phyloP scores from a whole-genome alignment of 106 monocot genomes.

The Posidonia australis region DNA sequence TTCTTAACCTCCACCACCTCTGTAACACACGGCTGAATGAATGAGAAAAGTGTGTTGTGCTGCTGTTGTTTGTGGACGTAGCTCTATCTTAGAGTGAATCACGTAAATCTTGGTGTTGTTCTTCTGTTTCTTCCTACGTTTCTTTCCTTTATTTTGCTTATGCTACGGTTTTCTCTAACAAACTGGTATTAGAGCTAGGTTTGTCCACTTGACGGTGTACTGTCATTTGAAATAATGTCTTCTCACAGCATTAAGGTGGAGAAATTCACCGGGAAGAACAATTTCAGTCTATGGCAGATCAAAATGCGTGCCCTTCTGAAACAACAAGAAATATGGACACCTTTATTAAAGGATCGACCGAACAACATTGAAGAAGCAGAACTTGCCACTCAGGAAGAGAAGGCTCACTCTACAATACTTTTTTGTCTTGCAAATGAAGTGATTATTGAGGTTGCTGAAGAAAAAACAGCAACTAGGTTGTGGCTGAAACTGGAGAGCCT shows the following conservation, averaged over 20 bases:
- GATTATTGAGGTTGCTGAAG: not conserved
- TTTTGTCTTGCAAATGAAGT: not conserved
- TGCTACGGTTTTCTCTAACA: not conserved
- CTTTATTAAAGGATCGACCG: no score
- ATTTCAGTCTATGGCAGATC: not conserved
- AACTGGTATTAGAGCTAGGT: no score
- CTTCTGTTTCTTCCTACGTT: not conserved
- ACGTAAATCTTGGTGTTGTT: no score
- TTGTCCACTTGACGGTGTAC: no score
- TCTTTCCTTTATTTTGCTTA: not conserved
- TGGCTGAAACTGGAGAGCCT: slow-evolving; percentile 4
- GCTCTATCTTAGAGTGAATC: no score
- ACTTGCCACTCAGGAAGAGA: not conserved
- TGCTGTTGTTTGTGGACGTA: no score
- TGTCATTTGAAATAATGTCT: not conserved
- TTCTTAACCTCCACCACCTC: no score
- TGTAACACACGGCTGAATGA: no score
- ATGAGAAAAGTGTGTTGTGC: no score
- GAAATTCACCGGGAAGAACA: not conserved
- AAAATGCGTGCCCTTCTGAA: not conserved
- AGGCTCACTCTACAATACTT: not conserved
- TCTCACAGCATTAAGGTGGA: not conserved
- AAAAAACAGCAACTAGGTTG: not conserved
- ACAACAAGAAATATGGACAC: not conserved
- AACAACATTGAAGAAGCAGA: not conserved